Evolutionary conservation across 495 filamentous ascomycete species (phyloP), one percentile per base, ranked within the genome.

Genomic region (Podospora conica): DNA sequence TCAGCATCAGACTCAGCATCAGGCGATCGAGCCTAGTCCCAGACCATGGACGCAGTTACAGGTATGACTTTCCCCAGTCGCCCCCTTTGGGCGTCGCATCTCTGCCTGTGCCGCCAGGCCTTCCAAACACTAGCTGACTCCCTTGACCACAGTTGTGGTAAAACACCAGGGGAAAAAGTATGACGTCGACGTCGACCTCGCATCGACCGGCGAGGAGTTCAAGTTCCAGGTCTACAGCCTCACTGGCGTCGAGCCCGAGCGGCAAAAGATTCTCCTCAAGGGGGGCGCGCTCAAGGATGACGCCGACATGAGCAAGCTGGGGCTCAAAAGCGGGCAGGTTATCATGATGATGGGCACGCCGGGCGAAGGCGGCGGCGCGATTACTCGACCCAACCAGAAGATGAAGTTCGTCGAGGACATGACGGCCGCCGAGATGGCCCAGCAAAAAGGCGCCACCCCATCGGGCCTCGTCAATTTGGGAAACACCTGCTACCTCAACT

Each of bases 261-360:
- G 94, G 53, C 96, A 98, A 76, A 98, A 97, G 82, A 90, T 98
- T 64, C 77, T 98, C 33, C 84, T 97, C 71, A 97, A 96, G 78
- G 92, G 93, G 70, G 91, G 91, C 61, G 91, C 95, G 75, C 86
- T 98, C 61, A 98, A 97, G 77, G 91, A 98, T 88, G 95, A 97
- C 68, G 89, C 91, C 48, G 88, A 90, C 58, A 84, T 98, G 73
- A 89, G 88, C 68, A 90, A 85, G 66, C 83, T 97, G 65, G 88
- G 87, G 63, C 84, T 95, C 67, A 97, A 97, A 81, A 83, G 90
- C 9, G 89, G 91, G 58, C 91, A 96, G 73, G 86, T 80, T 7
- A 91, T 98, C 76, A 96, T 96, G 89, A 96, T 98, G 91, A 91
- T 98, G 88, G 95, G 96, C 18, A 96, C 91, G 3, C 91, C 95